phyloP scores from a whole-genome alignment of 2,329 filamentous ascomycete species.

The Fusarium austroafricanum region DNA sequence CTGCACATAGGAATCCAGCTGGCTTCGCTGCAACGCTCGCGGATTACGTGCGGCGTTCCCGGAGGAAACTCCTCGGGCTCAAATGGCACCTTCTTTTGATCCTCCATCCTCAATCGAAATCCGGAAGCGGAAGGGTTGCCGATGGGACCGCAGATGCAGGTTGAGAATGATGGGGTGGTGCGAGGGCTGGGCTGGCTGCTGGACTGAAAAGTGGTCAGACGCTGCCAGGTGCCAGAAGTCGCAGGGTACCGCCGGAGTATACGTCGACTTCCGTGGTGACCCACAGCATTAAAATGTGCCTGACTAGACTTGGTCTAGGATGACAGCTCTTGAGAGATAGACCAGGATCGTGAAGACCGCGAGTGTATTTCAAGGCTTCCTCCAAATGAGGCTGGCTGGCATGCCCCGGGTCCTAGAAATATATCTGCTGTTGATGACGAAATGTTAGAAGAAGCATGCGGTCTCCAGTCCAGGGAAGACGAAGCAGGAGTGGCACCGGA shows the following conservation, averaged over 20 bases:
- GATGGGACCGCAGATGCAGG: conserved; percentile 10
- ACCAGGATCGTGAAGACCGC: background rate
- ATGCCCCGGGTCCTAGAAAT: background rate
- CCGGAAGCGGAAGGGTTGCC: conserved; percentile 3
- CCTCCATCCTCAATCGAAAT: conserved; percentile 29
- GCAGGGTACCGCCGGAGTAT: conserved; percentile 1
- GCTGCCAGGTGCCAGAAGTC: conserved; percentile 1
- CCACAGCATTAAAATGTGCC: background rate
- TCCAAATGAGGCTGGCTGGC: conserved; percentile 14
- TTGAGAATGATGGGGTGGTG: background rate
- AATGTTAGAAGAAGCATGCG: conserved; percentile 10
- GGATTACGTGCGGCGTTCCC: conserved; percentile 45
- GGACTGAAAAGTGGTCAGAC: conserved; percentile 18
- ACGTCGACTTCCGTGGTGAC: background rate
- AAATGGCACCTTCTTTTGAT: conserved; percentile 42
- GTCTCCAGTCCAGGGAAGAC: conserved; percentile 11
- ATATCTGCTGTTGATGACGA: conserved; percentile 22
- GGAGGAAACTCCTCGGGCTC: conserved; percentile 47
- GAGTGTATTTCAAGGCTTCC: background rate
- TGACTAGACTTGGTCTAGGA: background rate
- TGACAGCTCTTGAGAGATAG: background rate
- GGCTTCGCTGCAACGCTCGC: conserved; percentile 38
- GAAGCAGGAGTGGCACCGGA: conserved; percentile 7
- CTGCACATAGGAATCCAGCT: conserved; percentile 67
- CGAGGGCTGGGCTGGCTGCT: background rate